Conservation (phyloP, 805 yeast genomes). For the Cyberlindnera meyerae region DNA sequence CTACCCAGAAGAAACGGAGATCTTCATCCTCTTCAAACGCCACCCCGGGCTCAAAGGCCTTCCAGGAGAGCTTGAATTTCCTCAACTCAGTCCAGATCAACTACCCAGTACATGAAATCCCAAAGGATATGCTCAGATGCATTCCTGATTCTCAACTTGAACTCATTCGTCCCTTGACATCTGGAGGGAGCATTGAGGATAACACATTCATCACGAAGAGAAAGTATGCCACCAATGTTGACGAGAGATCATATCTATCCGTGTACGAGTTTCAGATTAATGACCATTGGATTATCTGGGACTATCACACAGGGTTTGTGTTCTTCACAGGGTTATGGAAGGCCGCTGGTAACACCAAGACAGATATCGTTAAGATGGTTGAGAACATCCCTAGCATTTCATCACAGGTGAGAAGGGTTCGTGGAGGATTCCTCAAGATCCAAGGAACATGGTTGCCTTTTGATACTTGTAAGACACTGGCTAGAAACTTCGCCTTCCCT, state of each 20-base stretch:
- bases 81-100: slow-evolving; percentile 18
- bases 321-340: slow-evolving; percentile 21
- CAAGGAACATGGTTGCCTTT: slow-evolving; percentile 94
- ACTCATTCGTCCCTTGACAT: slow-evolving; percentile 9
- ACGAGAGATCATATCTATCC: slow-evolving; percentile 61
- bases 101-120: slow-evolving; percentile 15
- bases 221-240: slow-evolving; percentile 69
- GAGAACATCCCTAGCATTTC: slow-evolving; percentile 22
- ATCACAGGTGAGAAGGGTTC: slow-evolving; percentile 49
- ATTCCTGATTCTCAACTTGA: slow-evolving; percentile 22
- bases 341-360: slow-evolving; percentile 51
- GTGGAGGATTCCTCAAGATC: slow-evolving; percentile 88
- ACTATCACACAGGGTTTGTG: slow-evolving; percentile 17
- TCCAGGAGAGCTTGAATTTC: slow-evolving; percentile 12
- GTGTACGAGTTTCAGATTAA: slow-evolving; percentile 70
- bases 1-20: slow-evolving; percentile 11
- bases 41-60: slow-evolving; percentile 10
- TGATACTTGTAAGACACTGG: slow-evolving; percentile 59
- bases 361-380: slow-evolving; percentile 71
- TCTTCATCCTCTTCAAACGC: slow-evolving; percentile 5
- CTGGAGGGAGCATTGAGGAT: slow-evolving; percentile 1
- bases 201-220: slow-evolving; percentile 25
- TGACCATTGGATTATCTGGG: slow-evolving; percentile 60
- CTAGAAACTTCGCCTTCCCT: slow-evolving; percentile 70
- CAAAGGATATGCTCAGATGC: slow-evolving; percentile 11